These are phyloP conservation scores for Bertia moriformis DNA, from an alignment of 2,329 filamentous ascomycete genomes.

Conservation along the genomic window DNA sequence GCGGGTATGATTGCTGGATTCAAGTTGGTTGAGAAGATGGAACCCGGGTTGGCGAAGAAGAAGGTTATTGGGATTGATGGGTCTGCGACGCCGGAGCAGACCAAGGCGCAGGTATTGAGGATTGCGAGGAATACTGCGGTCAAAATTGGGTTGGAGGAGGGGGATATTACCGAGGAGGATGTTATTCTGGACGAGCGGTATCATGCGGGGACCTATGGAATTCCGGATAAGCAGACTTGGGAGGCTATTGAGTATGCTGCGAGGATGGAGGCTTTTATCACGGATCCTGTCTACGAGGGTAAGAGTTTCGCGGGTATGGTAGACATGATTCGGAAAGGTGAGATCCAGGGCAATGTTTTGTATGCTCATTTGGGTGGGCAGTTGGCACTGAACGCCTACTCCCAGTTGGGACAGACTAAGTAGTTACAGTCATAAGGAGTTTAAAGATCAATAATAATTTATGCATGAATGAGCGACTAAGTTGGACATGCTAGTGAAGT, in stretches of 20 bases:
- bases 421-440: neutral
- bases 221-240: slow-evolving; percentile 49
- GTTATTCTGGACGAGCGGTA: slow-evolving; percentile 49
- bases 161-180: slow-evolving; percentile 46
- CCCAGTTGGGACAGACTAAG: slow-evolving; percentile 18
- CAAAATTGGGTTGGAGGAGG: slow-evolving; percentile 44
- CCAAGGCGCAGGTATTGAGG: slow-evolving; percentile 47
- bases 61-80: slow-evolving; percentile 56
- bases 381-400: slow-evolving; percentile 55
- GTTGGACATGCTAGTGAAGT: neutral
- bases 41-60: slow-evolving; percentile 24
- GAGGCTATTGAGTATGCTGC: slow-evolving; percentile 58
- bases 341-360: slow-evolving; percentile 47
- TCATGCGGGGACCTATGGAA: slow-evolving; percentile 53
- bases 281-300: slow-evolving; percentile 63
- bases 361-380: slow-evolving; percentile 62
- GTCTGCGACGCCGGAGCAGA: slow-evolving; percentile 42
- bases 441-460: neutral
- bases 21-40: slow-evolving; percentile 38
- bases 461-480: slow-evolving; percentile 1
- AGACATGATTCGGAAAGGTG: slow-evolving; percentile 46
- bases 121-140: slow-evolving; percentile 50
- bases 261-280: slow-evolving; percentile 56
- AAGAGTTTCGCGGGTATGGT: slow-evolving; percentile 63
- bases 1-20: slow-evolving; percentile 63